Evolutionary conservation across 768 basidiomycete genomes (phyloP).

Genomic region (Pleurotus eryngii): DNA sequence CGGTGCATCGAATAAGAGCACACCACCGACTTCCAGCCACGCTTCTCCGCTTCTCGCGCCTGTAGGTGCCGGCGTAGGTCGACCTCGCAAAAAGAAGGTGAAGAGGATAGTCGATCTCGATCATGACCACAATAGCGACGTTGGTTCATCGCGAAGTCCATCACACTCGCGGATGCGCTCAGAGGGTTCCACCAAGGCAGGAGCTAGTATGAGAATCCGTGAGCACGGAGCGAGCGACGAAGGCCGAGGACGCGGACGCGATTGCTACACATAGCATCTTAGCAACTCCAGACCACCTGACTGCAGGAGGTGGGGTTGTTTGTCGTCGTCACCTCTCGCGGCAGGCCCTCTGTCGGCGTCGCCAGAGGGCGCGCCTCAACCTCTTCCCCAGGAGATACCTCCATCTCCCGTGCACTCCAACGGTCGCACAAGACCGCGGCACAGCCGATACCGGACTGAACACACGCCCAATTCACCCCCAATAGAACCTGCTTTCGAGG

Average conservation of each 20-base stretch:
- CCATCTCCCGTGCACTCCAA: neutral
- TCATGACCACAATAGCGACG: constrained; percentile 38
- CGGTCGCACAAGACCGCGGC: constrained; percentile 29
- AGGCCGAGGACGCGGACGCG: constrained; percentile 1
- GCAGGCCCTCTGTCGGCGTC: neutral
- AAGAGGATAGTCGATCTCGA: constrained; percentile 82
- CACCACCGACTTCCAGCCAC: constrained; percentile 28
- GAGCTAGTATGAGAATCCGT: constrained; percentile 14
- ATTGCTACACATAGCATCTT: neutral
- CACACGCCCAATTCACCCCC: constrained; percentile 24
- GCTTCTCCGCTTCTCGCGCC: constrained; percentile 44
- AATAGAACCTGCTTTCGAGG: constrained; percentile 11
- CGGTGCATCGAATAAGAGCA: constrained; percentile 13
- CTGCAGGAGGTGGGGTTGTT: neutral
- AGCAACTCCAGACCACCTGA: neutral
- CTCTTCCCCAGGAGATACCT: neutral
- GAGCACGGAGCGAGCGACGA: constrained; percentile 17
- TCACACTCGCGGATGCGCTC: constrained; percentile 32
- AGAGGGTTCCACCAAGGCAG: constrained; percentile 19
- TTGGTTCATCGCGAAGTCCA: constrained; percentile 16
- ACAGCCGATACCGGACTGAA: constrained; percentile 52
- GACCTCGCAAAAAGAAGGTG: constrained; percentile 54
- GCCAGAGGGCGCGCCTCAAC: neutral
- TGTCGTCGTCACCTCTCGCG: neutral
- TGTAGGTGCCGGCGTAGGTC: constrained; percentile 30